Evolutionary conservation across 2,329 filamentous ascomycete genomes (phyloP), one percentile per base, ranked within the genome.

Genomic region (Fusarium sp.): DNA sequence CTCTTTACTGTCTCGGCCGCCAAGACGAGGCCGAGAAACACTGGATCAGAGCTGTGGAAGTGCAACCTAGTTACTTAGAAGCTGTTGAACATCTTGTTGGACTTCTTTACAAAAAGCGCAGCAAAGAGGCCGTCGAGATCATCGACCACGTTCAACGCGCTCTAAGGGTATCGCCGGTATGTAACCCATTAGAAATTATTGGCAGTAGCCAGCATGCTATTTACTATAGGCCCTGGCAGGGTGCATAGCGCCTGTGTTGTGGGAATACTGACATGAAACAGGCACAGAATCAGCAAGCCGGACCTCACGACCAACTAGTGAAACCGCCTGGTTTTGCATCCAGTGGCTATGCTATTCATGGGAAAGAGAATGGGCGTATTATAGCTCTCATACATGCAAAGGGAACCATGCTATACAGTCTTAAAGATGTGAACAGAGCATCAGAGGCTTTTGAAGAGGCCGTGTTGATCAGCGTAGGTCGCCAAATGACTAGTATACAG

Each of bases 381-480:
- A 88, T 99, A 49, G 93, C 95, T n/a, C 87, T 99, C 21, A 91
- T 98, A 44, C 96, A 99, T 82, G 95, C 96, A 25, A 99, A 98
- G 82, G 96, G 96, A n/a, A 98, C 98, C 72, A 97, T 98, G 92
- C 87, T 98, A 4, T 99, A 99, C 82, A 91, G 94, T 32, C 85
- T 97, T 35, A 96, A 96, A 50, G 92, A 98, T 74, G 93, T 96
- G 72, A 86, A 88, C 43, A 90, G 88, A 44, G 96, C 96, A 46
- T 95, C 96, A 2, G 90, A 91, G 76, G 94, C 96, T 8, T 99
- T 99, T 76, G 96, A 99, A 81, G 95, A 98, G 81, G 96, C 95
- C 1, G 94, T 99, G 7, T 83, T 98, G 60, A 96, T 99, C 71
- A 95, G 94, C 65, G 89, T 93, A 33, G 95, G 95, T 4, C 89